Conservation (phyloP, 2,329 filamentous ascomycete species). For the Chaetothyriales sp. region DNA sequence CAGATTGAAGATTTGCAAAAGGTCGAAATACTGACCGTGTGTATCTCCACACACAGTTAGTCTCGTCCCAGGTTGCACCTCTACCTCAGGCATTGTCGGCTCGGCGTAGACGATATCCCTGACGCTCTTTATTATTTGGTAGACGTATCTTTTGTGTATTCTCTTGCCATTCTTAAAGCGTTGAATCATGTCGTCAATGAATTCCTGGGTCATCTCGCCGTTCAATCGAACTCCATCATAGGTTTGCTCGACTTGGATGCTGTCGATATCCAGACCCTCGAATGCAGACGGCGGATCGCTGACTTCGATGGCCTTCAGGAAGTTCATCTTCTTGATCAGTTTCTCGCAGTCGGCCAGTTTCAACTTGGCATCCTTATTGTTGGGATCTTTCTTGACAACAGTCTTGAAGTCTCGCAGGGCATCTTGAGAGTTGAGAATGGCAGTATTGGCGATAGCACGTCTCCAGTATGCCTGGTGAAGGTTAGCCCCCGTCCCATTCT, state of each 20-base stretch:
- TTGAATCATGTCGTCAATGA: constrained; percentile 93
- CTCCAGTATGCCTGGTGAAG: constrained; percentile 68
- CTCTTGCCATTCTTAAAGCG: constrained; percentile 94
- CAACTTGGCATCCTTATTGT: constrained; percentile 77
- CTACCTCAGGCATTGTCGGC: constrained; percentile 90
- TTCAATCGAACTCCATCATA: constrained; percentile 75
- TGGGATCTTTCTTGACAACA: constrained; percentile 72
- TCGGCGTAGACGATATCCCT: constrained; percentile 83
- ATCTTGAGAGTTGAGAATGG: constrained; percentile 75
- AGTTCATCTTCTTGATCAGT: constrained; percentile 79
- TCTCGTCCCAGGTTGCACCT: constrained; percentile 59
- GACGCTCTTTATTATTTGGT: constrained; percentile 83
- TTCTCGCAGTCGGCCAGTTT: constrained; percentile 90
- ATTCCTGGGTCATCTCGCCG: constrained; percentile 83
- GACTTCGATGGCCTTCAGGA: constrained; percentile 88
- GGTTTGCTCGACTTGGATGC: constrained; percentile 62
- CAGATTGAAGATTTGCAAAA: constrained; percentile 86
- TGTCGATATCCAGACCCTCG: constrained; percentile 74
- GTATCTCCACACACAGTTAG: constrained; percentile 96
- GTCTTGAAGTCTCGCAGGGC: constrained; percentile 85
- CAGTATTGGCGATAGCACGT: constrained; percentile 77
- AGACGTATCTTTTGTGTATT: constrained; percentile 90
- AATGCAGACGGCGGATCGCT: constrained; percentile 83
- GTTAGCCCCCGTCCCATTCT: background rate
- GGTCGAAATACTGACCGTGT: constrained; percentile 94